phyloP scores from a whole-genome alignment of 2,329 filamentous ascomycete genomes.

The Alternaria novae-zelandiae region DNA sequence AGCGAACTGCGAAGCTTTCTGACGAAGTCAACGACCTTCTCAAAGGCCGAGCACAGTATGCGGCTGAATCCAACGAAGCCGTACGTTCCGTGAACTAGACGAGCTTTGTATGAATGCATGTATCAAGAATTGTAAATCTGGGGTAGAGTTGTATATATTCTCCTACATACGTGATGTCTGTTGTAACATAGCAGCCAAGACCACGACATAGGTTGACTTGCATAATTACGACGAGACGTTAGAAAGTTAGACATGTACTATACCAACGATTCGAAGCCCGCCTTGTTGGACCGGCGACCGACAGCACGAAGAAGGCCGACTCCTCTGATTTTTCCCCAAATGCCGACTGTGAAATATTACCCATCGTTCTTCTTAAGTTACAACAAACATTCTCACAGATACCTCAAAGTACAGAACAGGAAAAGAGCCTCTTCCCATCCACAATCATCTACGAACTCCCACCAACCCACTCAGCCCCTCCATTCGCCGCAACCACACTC shows the following conservation, averaged over 20 bases:
- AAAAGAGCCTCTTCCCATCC: not conserved
- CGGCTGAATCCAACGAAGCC: not conserved
- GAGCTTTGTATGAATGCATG: not conserved
- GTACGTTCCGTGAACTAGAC: not conserved
- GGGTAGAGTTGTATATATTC: not conserved
- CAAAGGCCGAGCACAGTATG: not conserved
- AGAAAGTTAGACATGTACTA: slow-evolving; percentile 8
- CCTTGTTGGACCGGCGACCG: not conserved
- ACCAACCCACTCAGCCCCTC: slow-evolving; percentile 32
- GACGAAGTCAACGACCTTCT: slow-evolving; percentile 1
- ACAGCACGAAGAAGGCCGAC: not conserved
- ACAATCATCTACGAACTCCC: slow-evolving; percentile 7
- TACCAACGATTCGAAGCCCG: not conserved
- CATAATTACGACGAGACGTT: not conserved
- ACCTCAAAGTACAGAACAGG: not conserved
- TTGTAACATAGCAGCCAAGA: not conserved
- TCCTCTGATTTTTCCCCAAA: not conserved
- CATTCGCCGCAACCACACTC: slow-evolving; percentile 46
- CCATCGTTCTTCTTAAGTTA: not conserved
- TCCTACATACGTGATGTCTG: not conserved
- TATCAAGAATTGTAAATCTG: not conserved
- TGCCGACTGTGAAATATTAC: not conserved
- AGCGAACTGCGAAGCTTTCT: not conserved
- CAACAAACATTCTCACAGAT: not conserved
- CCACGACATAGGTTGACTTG: not conserved